A percentile compares a stretch with the other conserved stretches of the same genome.
Evolutionary conservation across 305 asterid species (phyloP).

Genomic region (Lippia alba): DNA sequence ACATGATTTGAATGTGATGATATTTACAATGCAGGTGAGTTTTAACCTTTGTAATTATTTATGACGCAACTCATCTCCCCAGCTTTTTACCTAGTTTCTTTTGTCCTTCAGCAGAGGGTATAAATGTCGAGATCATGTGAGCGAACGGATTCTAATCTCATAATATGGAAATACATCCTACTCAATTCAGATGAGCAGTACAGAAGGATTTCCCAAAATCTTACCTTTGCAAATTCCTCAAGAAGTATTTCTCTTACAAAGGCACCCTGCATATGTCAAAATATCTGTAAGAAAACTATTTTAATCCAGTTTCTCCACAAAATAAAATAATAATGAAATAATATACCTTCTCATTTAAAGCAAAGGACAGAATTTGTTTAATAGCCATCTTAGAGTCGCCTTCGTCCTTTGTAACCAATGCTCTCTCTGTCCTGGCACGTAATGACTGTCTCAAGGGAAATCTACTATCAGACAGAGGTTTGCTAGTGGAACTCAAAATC

Average conservation of each 20-base stretch:
- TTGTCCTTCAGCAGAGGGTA: constrained; percentile 25
- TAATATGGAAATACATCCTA: constrained; percentile 16
- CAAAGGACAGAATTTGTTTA: constrained; percentile 73
- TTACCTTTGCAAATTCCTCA: constrained; percentile 87
- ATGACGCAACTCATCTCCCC: constrained; percentile 12
- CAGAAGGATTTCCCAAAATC: constrained; percentile 30
- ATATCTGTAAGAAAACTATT: constrained; percentile 21
- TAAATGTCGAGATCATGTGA: constrained; percentile 13
- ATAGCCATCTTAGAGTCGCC: constrained; percentile 58
- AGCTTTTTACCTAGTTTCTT: constrained; percentile 12
- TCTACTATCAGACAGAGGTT: constrained; percentile 27
- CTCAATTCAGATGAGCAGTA: constrained; percentile 9
- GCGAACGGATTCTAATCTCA: constrained; percentile 16
- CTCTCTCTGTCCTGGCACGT: constrained; percentile 81
- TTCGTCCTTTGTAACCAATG: constrained; percentile 50
- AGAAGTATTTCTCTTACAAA: constrained; percentile 83
- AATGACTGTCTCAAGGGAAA: constrained; percentile 61
- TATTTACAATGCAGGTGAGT: not conserved
- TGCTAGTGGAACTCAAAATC: constrained; percentile 28
- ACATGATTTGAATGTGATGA: too few relatives aligned
- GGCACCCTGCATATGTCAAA: constrained; percentile 65
- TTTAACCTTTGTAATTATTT: constrained; percentile 2
- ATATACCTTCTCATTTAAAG: constrained; percentile 81
- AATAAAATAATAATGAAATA: constrained; percentile 19
- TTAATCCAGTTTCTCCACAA: constrained; percentile 21